A percentile compares a stretch with the other conserved stretches of the same genome.
These are phyloP conservation scores for Kodamaea sagamina DNA, from an alignment of 805 yeast species.

Conservation along the genomic window DNA sequence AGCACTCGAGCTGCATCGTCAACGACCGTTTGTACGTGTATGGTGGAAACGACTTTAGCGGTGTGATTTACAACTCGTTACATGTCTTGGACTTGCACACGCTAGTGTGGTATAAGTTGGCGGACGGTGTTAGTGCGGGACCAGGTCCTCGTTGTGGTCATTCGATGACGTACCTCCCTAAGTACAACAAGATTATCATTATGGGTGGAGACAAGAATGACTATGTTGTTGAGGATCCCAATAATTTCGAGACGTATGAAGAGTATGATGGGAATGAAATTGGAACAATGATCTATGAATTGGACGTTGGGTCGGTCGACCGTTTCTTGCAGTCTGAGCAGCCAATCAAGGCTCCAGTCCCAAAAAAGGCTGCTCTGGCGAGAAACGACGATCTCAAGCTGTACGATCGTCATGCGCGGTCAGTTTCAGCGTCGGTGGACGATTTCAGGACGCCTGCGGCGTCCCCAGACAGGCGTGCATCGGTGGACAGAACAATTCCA, in stretches of 20 bases:
- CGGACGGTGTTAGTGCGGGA: slow-evolving; percentile 40
- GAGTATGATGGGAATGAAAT: slow-evolving; percentile 48
- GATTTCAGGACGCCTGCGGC: slow-evolving; percentile 29
- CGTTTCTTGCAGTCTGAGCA: slow-evolving; percentile 23
- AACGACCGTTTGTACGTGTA: slow-evolving; percentile 77
- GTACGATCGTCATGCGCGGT: slow-evolving; percentile 34
- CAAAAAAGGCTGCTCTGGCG: slow-evolving; percentile 9
- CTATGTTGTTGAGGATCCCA: slow-evolving; percentile 51
- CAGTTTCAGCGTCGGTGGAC: slow-evolving; percentile 37
- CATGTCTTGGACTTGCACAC: slow-evolving; percentile 76
- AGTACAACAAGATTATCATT: slow-evolving; percentile 67
- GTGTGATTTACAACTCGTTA: slow-evolving; percentile 64
- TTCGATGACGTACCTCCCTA: slow-evolving; percentile 70
- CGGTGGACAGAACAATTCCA: neutral
- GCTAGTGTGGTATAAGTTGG: slow-evolving; percentile 68
- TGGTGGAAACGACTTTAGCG: slow-evolving; percentile 85
- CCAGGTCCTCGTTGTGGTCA: slow-evolving; percentile 94
- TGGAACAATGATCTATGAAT: slow-evolving; percentile 63
- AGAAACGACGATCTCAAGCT: slow-evolving; percentile 12
- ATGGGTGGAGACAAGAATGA: slow-evolving; percentile 93
- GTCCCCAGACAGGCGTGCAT: slow-evolving; percentile 19
- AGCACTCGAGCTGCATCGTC: slow-evolving; percentile 82
- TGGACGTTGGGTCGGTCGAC: slow-evolving; percentile 54
- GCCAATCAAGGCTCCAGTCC: slow-evolving; percentile 8
- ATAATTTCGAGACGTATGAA: slow-evolving; percentile 53